Percentiles rank a stretch among this genome's conserved stretches.
Evolutionary conservation across 257 asterid species (phyloP).

Genomic region (Ajuga chamaepitys): DNA sequence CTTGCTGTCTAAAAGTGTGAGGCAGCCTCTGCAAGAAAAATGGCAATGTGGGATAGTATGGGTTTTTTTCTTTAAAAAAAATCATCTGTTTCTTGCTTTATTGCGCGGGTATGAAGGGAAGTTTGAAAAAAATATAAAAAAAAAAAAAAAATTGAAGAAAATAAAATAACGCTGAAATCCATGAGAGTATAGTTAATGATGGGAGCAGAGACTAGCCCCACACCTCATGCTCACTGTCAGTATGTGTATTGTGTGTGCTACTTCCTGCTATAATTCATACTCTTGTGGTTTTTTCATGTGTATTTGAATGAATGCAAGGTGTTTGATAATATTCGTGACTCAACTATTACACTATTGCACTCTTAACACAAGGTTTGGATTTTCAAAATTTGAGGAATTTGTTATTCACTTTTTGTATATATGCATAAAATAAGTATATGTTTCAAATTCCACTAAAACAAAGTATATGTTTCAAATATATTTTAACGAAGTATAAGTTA

Average conservation of each 20-base stretch:
- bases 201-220: constrained; percentile 29
- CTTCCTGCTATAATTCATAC: not conserved
- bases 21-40: constrained; percentile 11
- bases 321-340: constrained; percentile 55
- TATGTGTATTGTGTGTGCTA: constrained; percentile 2
- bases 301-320: constrained; percentile 12
- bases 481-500: too few relatives aligned
- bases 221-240: constrained; percentile 36
- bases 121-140: constrained; percentile 46
- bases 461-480: too few relatives aligned
- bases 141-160: not conserved
- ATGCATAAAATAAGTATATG: too few relatives aligned
- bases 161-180: constrained; percentile 74
- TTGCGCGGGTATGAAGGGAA: constrained; percentile 57
- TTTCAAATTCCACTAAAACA: too few relatives aligned
- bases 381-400: constrained; percentile 2
- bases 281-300: constrained; percentile 11
- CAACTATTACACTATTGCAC: constrained; percentile 26
- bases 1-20: constrained; percentile 20
- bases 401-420: too few relatives aligned
- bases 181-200: constrained; percentile 61
- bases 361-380: constrained; percentile 11
- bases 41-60: constrained; percentile 19
- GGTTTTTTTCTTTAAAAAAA: constrained; percentile 1
- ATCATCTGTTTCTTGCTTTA: constrained; percentile 56